Percentiles rank a stretch among this genome's conserved stretches.
phyloP scores from a whole-genome alignment of 176 grass and related monocot species.

The Oryza glaberrima region DNA sequence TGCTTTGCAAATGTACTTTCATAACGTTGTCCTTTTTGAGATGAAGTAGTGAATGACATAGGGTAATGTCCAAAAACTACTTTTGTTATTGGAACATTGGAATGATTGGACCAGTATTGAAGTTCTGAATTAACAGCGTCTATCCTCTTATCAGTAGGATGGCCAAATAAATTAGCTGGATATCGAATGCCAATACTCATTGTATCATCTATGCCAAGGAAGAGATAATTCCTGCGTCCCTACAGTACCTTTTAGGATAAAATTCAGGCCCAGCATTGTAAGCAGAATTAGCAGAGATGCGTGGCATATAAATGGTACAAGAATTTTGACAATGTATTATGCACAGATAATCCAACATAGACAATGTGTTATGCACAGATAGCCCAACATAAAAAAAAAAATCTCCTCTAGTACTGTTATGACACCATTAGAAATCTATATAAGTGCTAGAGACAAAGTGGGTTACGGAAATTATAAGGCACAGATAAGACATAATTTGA shows the following conservation, averaged over 20 bases:
- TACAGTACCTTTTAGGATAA: slow-evolving; percentile 65
- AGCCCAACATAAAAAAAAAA: background rate
- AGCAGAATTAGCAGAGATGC: slow-evolving; percentile 18
- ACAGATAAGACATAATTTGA: background rate
- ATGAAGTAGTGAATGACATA: slow-evolving; percentile 80
- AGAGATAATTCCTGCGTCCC: slow-evolving; percentile 74
- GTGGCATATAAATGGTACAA: background rate
- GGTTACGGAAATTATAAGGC: background rate
- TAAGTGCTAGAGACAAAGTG: background rate
- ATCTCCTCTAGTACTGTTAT: background rate
- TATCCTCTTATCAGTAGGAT: slow-evolving; percentile 70
- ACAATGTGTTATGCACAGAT: slow-evolving; percentile 16
- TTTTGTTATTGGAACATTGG: slow-evolving; percentile 59
- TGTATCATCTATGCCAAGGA: slow-evolving; percentile 91
- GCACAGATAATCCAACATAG: background rate
- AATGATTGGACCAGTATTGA: slow-evolving; percentile 57
- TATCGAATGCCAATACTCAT: slow-evolving; percentile 74
- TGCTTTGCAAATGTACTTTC: slow-evolving; percentile 67
- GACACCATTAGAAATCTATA: background rate
- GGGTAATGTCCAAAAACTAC: slow-evolving; percentile 83
- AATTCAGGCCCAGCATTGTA: slow-evolving; percentile 51
- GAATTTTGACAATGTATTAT: slow-evolving; percentile 24
- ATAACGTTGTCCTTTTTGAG: slow-evolving; percentile 58
- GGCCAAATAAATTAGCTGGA: slow-evolving; percentile 90
- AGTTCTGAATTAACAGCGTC: slow-evolving; percentile 65